A percentile compares a stretch with the other conserved stretches of the same genome.
Conservation (phyloP, 179 eudicot species). For the Monotropa hypopitys region DNA sequence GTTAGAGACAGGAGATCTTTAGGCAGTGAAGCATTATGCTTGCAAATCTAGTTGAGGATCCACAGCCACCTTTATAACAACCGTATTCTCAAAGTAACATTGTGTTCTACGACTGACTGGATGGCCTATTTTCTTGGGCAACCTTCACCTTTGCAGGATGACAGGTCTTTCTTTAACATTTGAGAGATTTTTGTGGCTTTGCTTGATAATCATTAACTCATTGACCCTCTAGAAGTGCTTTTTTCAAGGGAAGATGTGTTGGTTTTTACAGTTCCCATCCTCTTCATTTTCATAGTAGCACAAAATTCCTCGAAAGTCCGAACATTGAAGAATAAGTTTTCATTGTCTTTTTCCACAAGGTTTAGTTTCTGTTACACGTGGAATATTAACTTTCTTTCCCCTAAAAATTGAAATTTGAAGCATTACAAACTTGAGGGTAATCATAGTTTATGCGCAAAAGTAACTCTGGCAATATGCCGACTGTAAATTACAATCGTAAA, state of each 20-base stretch:
- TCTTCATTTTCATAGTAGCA: neutral
- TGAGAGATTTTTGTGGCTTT: neutral
- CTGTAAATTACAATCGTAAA: neutral
- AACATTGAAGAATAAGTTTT: neutral
- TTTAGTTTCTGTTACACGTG: neutral
- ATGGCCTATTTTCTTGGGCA: neutral
- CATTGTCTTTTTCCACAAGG: neutral
- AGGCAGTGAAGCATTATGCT: neutral
- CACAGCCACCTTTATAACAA: neutral
- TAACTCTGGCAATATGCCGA: neutral
- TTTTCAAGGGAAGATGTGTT: neutral
- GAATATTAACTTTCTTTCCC: neutral
- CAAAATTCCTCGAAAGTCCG: neutral
- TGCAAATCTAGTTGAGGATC: neutral
- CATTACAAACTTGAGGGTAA: neutral
- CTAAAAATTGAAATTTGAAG: neutral
- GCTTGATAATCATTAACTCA: neutral
- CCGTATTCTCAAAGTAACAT: neutral
- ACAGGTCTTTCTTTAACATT: neutral
- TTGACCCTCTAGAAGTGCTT: neutral
- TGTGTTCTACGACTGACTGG: neutral
- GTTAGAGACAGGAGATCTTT: neutral
- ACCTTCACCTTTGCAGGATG: neutral
- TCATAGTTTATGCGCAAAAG: neutral
- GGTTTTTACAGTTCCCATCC: neutral